These are phyloP conservation scores for Linanthus parryae DNA, from an alignment of 148 eudicot species.

Conservation along the genomic window DNA sequence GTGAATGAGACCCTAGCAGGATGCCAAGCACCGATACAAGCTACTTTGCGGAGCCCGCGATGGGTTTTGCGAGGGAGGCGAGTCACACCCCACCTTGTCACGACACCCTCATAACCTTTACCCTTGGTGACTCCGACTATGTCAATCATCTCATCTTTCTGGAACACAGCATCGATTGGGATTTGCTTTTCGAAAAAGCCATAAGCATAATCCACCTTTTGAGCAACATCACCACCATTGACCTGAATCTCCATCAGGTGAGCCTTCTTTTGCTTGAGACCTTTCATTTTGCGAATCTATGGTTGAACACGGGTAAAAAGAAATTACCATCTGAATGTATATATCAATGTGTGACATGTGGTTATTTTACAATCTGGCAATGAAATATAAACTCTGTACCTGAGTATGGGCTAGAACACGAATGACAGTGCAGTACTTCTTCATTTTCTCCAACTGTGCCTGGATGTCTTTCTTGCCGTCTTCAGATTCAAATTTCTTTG, in stretches of 20 bases:
- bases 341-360: too few relatives aligned
- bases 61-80: slow-evolving; percentile 43
- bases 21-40: slow-evolving; percentile 48
- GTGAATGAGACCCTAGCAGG: slow-evolving; percentile 45
- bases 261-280: slow-evolving; percentile 43
- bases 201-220: slow-evolving; percentile 38
- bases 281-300: slow-evolving; percentile 42
- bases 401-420: slow-evolving; percentile 44
- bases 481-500: slow-evolving; percentile 33
- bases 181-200: slow-evolving; percentile 35
- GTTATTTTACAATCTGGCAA: too few relatives aligned
- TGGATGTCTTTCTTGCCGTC: slow-evolving; percentile 37
- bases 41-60: slow-evolving; percentile 47
- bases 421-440: slow-evolving; percentile 32
- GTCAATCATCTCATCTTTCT: slow-evolving; percentile 49
- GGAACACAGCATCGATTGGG: slow-evolving; percentile 40
- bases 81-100: slow-evolving; percentile 46
- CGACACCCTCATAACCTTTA: slow-evolving; percentile 45
- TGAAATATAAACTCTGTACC: too few relatives aligned
- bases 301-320: background rate
- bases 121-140: slow-evolving; percentile 44
- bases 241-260: slow-evolving; percentile 44
- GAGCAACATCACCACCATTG: slow-evolving; percentile 31
- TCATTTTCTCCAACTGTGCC: slow-evolving; percentile 37
- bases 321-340: too few relatives aligned